These are phyloP conservation scores for Botryotinia convoluta DNA, from an alignment of 2,329 filamentous ascomycete genomes.

Conservation along the genomic window DNA sequence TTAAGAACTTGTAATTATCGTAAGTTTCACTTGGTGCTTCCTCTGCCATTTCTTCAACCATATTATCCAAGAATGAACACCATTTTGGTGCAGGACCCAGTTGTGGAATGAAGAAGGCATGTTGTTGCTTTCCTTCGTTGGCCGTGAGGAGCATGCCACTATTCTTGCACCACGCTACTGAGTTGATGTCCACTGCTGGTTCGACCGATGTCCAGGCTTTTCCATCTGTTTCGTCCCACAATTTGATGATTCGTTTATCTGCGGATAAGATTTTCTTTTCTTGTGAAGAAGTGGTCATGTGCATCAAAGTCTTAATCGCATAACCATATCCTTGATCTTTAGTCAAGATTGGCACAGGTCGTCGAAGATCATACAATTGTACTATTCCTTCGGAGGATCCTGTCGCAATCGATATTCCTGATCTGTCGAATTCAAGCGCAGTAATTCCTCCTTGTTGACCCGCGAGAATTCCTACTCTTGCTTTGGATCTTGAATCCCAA, in stretches of 20 bases:
- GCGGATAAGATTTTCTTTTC: conserved; percentile 87
- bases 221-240: conserved; percentile 84
- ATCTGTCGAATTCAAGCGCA: conserved; percentile 79
- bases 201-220: conserved; percentile 94
- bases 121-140: conserved; percentile 93
- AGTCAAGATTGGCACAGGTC: conserved; percentile 77
- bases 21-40: conserved; percentile 76
- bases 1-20: conserved; percentile 99
- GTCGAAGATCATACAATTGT: conserved; percentile 88
- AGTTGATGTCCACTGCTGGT: conserved; percentile 90
- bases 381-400: conserved; percentile 87
- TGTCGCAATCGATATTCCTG: conserved; percentile 79
- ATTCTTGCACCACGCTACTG: conserved; percentile 87
- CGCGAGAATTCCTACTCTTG: conserved; percentile 73
- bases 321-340: conserved; percentile 97
- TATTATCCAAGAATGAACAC: conserved; percentile 95
- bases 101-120: conserved; percentile 92
- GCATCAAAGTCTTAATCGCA: conserved; percentile 79
- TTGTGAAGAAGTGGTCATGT: conserved; percentile 67
- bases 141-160: conserved; percentile 95
- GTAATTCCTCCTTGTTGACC: conserved; percentile 73
- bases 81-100: conserved; percentile 90
- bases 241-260: conserved; percentile 95
- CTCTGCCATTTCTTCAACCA: conserved; percentile 98
- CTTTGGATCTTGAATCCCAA: conserved; percentile 86